These are phyloP conservation scores for Alternaria consortialis DNA, from an alignment of 2,329 filamentous ascomycete genomes.

Conservation along the genomic window DNA sequence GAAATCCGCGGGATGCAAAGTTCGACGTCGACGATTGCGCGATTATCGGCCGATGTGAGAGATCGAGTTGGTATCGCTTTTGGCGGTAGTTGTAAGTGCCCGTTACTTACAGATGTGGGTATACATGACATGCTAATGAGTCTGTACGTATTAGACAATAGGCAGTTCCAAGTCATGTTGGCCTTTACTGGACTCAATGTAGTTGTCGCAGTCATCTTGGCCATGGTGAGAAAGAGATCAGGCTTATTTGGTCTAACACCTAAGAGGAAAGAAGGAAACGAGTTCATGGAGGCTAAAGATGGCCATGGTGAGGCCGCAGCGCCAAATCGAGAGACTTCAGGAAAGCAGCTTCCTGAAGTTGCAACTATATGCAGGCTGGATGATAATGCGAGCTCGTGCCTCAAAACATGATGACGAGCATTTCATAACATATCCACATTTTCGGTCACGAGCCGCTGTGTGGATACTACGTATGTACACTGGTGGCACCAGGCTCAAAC, in stretches of 20 bases:
- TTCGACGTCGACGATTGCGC: constrained; percentile 24
- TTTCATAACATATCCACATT: neutral
- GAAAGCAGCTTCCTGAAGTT: neutral
- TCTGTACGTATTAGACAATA: constrained; percentile 26
- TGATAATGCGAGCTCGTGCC: neutral
- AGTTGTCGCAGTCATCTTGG: constrained; percentile 30
- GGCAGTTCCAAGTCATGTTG: constrained; percentile 42
- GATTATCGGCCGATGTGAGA: constrained; percentile 26
- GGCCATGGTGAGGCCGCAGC: neutral
- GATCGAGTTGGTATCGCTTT: constrained; percentile 35
- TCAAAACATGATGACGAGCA: neutral
- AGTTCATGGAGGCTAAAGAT: constrained; percentile 25
- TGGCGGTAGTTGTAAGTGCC: constrained; percentile 30
- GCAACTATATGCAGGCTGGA: neutral
- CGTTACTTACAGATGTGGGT: neutral
- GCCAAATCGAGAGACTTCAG: neutral
- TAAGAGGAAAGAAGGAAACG: constrained; percentile 34
- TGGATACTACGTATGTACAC: neutral
- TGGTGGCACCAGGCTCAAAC: neutral
- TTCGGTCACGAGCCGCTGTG: neutral
- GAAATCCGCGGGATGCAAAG: constrained; percentile 34
- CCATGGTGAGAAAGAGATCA: constrained; percentile 30
- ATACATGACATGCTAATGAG: neutral
- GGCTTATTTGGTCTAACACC: constrained; percentile 35
- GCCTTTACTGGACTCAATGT: constrained; percentile 39